Conservation (phyloP, 73 alveolate species). For the Urostyla sp. region DNA sequence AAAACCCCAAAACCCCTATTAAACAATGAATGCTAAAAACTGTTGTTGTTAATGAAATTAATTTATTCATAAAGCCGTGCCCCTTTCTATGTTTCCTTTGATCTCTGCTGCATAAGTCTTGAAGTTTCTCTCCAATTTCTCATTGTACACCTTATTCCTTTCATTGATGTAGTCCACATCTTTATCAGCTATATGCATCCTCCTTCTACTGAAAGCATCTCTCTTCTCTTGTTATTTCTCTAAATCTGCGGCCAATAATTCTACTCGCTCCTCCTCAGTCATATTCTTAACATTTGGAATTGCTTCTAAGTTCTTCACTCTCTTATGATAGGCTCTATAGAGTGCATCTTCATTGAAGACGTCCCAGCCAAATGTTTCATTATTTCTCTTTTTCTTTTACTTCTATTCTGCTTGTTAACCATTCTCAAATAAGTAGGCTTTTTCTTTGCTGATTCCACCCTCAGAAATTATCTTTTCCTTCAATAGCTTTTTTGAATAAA, state of each 20-base stretch:
- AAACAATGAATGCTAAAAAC: background rate
- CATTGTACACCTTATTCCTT: conserved; percentile 92
- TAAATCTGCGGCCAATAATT: conserved; percentile 73
- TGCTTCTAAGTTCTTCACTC: conserved; percentile 50
- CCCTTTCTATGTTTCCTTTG: conserved; percentile 94
- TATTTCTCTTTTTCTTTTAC: conserved; percentile 56
- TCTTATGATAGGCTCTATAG: conserved; percentile 77
- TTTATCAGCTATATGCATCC: conserved; percentile 91
- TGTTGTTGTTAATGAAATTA: background rate
- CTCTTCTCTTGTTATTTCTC: conserved; percentile 85
- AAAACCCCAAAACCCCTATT: conserved; percentile 40
- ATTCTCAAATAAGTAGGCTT: conserved; percentile 55
- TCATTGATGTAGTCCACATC: conserved; percentile 96
- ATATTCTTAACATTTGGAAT: conserved; percentile 12
- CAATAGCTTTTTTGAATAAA: conserved; percentile 40
- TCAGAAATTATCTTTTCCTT: conserved; percentile 8
- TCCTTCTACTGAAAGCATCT: conserved; percentile 86
- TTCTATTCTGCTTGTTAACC: conserved; percentile 42
- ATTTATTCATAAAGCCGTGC: conserved; percentile 88
- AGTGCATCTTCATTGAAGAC: conserved; percentile 84
- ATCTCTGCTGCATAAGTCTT: conserved; percentile 90
- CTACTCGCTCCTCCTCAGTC: conserved; percentile 52
- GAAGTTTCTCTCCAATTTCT: conserved; percentile 91
- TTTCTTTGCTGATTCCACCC: conserved; percentile 59
- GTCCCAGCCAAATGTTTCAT: conserved; percentile 77